These are phyloP conservation scores for Picocystis sp. DNA, from an alignment of 163 green algal species.

Conservation along the genomic window DNA sequence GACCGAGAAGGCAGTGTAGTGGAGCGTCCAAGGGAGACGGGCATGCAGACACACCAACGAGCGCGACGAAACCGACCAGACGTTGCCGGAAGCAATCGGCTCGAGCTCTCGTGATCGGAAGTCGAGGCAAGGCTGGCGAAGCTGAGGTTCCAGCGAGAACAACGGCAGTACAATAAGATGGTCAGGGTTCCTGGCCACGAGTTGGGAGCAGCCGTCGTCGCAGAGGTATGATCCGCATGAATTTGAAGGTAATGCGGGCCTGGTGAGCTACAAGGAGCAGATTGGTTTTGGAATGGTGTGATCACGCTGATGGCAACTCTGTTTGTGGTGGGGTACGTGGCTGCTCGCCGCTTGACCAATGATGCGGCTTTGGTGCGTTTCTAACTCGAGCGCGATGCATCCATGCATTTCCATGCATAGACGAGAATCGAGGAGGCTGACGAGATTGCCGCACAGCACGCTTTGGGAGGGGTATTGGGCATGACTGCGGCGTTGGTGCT, in stretches of 20 bases:
- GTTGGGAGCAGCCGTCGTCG: too few relatives aligned
- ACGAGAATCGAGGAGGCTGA: not conserved
- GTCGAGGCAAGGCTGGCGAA: slow-evolving; percentile 23
- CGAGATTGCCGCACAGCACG: slow-evolving; percentile 17
- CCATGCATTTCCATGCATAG: too few relatives aligned
- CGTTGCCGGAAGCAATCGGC: too few relatives aligned
- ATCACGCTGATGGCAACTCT: slow-evolving; percentile 51
- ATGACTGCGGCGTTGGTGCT: slow-evolving; percentile 35
- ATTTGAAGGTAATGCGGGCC: slow-evolving; percentile 26
- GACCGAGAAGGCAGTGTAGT: too few relatives aligned
- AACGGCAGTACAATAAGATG: slow-evolving; percentile 40
- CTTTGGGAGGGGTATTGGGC: slow-evolving; percentile 21
- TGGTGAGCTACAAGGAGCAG: slow-evolving; percentile 33
- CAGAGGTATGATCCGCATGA: too few relatives aligned
- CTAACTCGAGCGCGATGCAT: too few relatives aligned
- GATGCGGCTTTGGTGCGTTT: too few relatives aligned
- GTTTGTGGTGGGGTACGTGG: slow-evolving; percentile 36
- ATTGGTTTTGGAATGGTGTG: slow-evolving; percentile 39
- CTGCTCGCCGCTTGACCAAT: slow-evolving; percentile 10
- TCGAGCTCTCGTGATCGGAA: slow-evolving; percentile 11
- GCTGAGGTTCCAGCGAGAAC: slow-evolving; percentile 26
- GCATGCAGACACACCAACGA: too few relatives aligned
- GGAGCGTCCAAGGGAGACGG: too few relatives aligned
- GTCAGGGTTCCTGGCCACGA: slow-evolving; percentile 10
- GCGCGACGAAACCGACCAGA: too few relatives aligned